Conservation (phyloP, 805 yeast genomes). For the Cyberlindnera mrakii region DNA sequence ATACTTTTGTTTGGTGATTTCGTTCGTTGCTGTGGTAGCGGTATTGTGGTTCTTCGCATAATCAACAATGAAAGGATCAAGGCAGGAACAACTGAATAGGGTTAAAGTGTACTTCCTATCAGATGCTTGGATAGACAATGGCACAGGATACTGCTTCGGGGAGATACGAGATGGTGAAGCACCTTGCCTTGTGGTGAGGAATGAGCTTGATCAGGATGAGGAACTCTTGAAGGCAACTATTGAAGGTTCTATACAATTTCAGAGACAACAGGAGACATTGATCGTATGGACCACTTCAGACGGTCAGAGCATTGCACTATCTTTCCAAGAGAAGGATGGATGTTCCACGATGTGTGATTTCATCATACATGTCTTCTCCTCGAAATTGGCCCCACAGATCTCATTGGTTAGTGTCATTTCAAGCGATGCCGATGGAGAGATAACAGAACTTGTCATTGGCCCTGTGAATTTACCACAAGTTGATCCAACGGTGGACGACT, state of each 20-base stretch:
- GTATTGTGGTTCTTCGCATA: too few species aligned
- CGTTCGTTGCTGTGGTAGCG: too few species aligned
- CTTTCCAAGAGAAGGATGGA: slow-evolving; percentile 89
- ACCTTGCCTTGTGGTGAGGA: slow-evolving; percentile 66
- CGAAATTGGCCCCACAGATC: slow-evolving; percentile 51
- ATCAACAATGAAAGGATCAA: not conserved
- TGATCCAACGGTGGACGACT: slow-evolving; percentile 42
- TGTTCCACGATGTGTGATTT: slow-evolving; percentile 82
- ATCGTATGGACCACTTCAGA: slow-evolving; percentile 86
- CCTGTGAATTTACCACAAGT: slow-evolving; percentile 65
- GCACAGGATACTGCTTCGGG: slow-evolving; percentile 88
- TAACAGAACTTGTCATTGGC: slow-evolving; percentile 74
- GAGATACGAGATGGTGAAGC: slow-evolving; percentile 32
- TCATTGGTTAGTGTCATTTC: slow-evolving; percentile 66
- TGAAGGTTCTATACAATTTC: slow-evolving; percentile 77
- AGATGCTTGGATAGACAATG: slow-evolving; percentile 86
- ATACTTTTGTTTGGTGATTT: too few species aligned
- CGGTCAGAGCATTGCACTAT: slow-evolving; percentile 74
- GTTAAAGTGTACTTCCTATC: slow-evolving; percentile 87
- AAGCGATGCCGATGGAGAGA: slow-evolving; percentile 42
- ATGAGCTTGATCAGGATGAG: slow-evolving; percentile 57
- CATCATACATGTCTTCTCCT: slow-evolving; percentile 58
- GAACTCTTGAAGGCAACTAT: slow-evolving; percentile 58
- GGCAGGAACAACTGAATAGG: slow-evolving; percentile 48
- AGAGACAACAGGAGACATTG: slow-evolving; percentile 88